phyloP scores from a whole-genome alignment of 2,329 filamentous ascomycete species.

The Trichoderma asperellum region DNA sequence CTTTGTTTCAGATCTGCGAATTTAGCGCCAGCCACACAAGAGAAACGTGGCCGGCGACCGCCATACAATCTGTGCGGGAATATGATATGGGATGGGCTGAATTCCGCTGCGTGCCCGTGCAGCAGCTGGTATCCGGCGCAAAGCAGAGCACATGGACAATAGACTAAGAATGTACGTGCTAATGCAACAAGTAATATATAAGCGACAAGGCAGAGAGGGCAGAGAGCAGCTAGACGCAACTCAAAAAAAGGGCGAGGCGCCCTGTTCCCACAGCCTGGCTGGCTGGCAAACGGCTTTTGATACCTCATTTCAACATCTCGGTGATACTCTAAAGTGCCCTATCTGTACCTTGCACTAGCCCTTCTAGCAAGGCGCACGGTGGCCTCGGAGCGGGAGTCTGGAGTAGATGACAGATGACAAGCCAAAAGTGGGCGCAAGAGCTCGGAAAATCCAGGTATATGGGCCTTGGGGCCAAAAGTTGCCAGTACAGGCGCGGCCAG shows the following conservation, averaged over 20 bases:
- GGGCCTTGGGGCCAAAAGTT: not conserved
- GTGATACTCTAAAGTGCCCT: not conserved
- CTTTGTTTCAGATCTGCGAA: constrained; percentile 24
- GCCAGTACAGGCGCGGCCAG: not conserved
- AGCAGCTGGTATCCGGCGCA: no score
- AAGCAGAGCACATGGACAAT: no score
- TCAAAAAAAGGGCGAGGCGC: not conserved
- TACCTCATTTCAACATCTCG: not conserved
- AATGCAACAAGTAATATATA: not conserved
- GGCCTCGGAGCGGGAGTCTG: not conserved
- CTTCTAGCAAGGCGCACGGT: not conserved
- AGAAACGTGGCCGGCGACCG: constrained; percentile 20
- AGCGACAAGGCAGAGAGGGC: not conserved
- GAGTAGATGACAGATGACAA: constrained; percentile 15
- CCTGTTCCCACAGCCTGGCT: constrained; percentile 7
- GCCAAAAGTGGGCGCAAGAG: not conserved
- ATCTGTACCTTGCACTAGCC: not conserved
- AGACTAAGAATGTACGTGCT: no score
- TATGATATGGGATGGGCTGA: not conserved
- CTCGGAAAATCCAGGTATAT: not conserved
- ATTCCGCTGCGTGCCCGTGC: not conserved
- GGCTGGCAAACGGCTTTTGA: not conserved
- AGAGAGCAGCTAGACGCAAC: not conserved
- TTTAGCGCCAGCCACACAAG: constrained; percentile 21
- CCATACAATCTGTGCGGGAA: constrained; percentile 1